Conservation (phyloP, 192 early-diverging fungal genomes). For the Coemansia guatemalensis region DNA sequence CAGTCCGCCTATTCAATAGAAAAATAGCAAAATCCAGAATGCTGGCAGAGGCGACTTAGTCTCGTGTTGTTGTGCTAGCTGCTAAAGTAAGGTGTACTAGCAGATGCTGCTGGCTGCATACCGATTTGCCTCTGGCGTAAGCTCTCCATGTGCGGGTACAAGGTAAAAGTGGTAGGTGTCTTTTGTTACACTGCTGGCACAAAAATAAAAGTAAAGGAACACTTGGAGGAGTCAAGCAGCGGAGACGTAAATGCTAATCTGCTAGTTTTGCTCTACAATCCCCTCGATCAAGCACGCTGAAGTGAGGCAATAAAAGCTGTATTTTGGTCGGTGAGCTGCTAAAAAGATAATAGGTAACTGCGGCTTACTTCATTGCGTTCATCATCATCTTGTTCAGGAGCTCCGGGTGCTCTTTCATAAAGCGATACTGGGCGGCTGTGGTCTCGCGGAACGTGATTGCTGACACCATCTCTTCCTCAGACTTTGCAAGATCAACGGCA, state of each 20-base stretch:
- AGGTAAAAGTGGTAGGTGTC: neutral
- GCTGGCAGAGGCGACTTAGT: too few relatives aligned
- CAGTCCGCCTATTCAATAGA: constrained; percentile 65
- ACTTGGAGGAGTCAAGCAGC: neutral
- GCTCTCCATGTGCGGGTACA: constrained; percentile 25
- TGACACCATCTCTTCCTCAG: constrained; percentile 87
- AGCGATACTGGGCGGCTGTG: constrained; percentile 60
- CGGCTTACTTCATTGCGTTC: constrained; percentile 27
- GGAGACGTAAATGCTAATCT: too few relatives aligned
- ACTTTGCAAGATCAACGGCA: constrained; percentile 78
- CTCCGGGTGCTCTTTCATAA: constrained; percentile 58
- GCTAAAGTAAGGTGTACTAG: too few relatives aligned
- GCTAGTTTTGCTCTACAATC: too few relatives aligned
- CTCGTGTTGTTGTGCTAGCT: too few relatives aligned
- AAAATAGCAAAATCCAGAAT: too few relatives aligned
- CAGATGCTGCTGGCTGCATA: constrained; percentile 23
- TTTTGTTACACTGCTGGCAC: neutral
- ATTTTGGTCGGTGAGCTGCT: neutral
- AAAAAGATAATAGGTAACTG: neutral
- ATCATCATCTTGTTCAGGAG: constrained; percentile 55
- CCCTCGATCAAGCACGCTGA: too few relatives aligned
- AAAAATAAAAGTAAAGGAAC: constrained; percentile 1
- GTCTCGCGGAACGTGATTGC: constrained; percentile 71
- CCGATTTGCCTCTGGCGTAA: constrained; percentile 67
- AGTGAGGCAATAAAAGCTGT: neutral